Evolutionary conservation across 306 rosid genomes (phyloP).

Genomic region (Luffa acutangula): DNA sequence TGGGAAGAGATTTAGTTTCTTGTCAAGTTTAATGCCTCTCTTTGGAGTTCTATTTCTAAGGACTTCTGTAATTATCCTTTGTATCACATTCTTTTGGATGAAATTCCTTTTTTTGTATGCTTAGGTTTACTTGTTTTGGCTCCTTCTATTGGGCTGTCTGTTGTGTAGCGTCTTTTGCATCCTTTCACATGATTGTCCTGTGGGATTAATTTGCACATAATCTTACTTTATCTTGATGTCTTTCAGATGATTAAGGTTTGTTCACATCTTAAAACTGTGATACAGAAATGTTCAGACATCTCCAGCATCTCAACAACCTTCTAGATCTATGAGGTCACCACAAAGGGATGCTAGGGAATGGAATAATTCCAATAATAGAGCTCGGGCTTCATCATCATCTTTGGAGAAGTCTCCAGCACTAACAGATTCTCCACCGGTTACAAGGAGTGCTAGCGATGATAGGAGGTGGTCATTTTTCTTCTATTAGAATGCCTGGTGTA

Average conservation of each 20-base stretch:
- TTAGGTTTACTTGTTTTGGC: neutral
- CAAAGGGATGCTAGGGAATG: slow-evolving; percentile 24
- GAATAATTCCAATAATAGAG: slow-evolving; percentile 21
- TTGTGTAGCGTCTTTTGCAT: neutral
- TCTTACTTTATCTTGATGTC: neutral
- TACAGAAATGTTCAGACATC: slow-evolving; percentile 33
- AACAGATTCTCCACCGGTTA: slow-evolving; percentile 35
- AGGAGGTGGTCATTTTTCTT: slow-evolving; percentile 36
- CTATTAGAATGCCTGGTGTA: neutral
- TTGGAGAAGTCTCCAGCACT: slow-evolving; percentile 30
- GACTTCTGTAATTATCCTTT: neutral
- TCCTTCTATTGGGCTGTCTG: neutral
- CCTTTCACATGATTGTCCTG: neutral
- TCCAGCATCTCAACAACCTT: slow-evolving; percentile 20
- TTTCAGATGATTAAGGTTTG: neutral
- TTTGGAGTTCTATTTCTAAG: neutral
- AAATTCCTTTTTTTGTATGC: neutral
- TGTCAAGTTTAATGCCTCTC: neutral
- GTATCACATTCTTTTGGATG: neutral
- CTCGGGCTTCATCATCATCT: slow-evolving; percentile 25
- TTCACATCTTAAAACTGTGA: slow-evolving; percentile 3
- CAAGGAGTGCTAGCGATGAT: slow-evolving; percentile 34
- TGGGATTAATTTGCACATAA: neutral
- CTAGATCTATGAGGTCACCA: slow-evolving; percentile 30
- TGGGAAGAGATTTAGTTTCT: neutral